Evolutionary conservation across 345 rosid species (phyloP), one percentile per base, ranked within the genome.

Genomic region (Eucalyptus tenuipes): DNA sequence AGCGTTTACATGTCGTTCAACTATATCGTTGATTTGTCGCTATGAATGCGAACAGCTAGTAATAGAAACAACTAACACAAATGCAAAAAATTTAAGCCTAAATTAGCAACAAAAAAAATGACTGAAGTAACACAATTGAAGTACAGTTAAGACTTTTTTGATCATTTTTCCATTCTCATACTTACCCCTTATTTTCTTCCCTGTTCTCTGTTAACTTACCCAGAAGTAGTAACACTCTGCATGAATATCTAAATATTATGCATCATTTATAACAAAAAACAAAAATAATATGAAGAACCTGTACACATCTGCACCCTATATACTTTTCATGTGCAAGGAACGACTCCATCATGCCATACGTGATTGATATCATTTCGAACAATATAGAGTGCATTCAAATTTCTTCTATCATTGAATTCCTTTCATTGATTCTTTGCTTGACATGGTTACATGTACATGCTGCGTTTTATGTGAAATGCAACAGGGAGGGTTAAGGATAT

Each of bases 241-340:
- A 33, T 17, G 80, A 68, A 33, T 31, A 33, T 68, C 44, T 9
- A 71, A 33, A 33, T 71, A 25, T 33, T 17, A 71, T 33, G 81
- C 44, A 33, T 33, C 44, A 71, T 8, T 33, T 17, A 9, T 71
- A 71, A 33, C 44, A 68, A 68, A 31, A 31, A 31, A n/a, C 4
- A 33, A 33, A 71, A 71, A 9, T 6, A 33, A 33, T 17, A 71
- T 71, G 24, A 33, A 33, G 42, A 15, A 66, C 33, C 24, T 33
- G 44, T 16, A 68, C 13, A 20, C 24, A 68, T 68, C 4, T 68
- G 3, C 42, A 40, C 44, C 13, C 80, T 18, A 10, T 24, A 37
- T 10, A 10, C 3, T 71, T 37, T 37, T 10, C 3, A 0, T 18
- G 45, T 37, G 55, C 2, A 50, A 4, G 0, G 55, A 50, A 50